Evolutionary conservation across 768 basidiomycete species (phyloP).

Genomic region (Hygrophorus pudorinus): DNA sequence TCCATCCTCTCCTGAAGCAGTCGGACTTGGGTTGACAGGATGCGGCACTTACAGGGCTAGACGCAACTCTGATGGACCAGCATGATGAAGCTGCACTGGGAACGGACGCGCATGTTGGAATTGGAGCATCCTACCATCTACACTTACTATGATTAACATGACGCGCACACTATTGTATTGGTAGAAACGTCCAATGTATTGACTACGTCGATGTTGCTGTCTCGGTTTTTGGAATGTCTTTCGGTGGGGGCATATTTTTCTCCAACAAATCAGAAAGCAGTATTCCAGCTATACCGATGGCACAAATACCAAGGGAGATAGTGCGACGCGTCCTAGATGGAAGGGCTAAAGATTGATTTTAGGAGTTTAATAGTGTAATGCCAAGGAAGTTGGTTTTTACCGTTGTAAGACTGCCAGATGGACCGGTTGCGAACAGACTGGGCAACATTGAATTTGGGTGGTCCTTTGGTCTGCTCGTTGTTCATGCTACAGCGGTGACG

Average conservation of each 20-base stretch:
- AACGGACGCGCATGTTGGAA: too few relatives aligned
- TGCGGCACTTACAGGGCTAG: background rate
- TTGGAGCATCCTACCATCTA: too few relatives aligned
- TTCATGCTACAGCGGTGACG: too few relatives aligned
- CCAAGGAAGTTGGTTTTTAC: slow-evolving; percentile 17
- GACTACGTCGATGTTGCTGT: background rate
- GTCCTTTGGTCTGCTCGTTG: too few relatives aligned
- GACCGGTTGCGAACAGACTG: slow-evolving; percentile 13
- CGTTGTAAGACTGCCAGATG: slow-evolving; percentile 37
- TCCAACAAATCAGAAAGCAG: slow-evolving; percentile 43
- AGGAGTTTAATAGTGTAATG: background rate
- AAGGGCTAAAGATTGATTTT: slow-evolving; percentile 26
- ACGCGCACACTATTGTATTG: too few relatives aligned
- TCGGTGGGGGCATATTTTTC: slow-evolving; percentile 22
- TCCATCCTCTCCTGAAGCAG: background rate
- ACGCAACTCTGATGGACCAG: background rate
- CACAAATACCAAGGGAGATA: slow-evolving; percentile 38
- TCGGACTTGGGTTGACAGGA: background rate
- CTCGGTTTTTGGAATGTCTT: slow-evolving; percentile 8
- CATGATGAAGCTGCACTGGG: background rate
- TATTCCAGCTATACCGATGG: slow-evolving; percentile 37
- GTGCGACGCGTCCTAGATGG: slow-evolving; percentile 43
- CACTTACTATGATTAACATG: too few relatives aligned
- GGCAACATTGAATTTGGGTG: background rate
- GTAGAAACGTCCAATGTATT: background rate